A percentile compares a stretch with the other conserved stretches of the same genome.
Evolutionary conservation across 2,329 filamentous ascomycete species (phyloP).

Genomic region (Monosporascus sp.): DNA sequence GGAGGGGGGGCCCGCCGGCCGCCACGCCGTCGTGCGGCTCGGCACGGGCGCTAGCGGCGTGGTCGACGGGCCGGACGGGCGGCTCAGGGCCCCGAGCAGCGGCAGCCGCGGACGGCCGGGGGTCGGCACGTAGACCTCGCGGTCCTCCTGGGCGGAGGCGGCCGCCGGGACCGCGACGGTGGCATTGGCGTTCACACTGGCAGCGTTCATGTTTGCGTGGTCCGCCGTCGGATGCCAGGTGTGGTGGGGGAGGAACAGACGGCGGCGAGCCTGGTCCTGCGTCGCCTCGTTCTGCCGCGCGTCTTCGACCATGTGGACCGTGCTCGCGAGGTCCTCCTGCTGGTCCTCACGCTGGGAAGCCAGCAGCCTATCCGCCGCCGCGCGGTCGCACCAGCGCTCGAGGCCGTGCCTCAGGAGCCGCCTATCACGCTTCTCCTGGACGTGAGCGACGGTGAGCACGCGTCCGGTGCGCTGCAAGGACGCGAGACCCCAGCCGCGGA

Average conservation of each 20-base stretch:
- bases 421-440: constrained; percentile 25
- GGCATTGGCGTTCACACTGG: too few relatives aligned
- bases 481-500: constrained; percentile 26
- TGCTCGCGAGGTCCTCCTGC: constrained; percentile 2
- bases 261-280: constrained; percentile 13
- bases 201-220: not conserved
- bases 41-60: constrained; percentile 28
- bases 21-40: constrained; percentile 1
- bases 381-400: constrained; percentile 24
- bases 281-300: constrained; percentile 15
- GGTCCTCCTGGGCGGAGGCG: not conserved
- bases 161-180: not conserved
- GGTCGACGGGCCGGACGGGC: constrained; percentile 20
- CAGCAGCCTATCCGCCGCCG: constrained; percentile 20
- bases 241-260: constrained; percentile 6
- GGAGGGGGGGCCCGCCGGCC: constrained; percentile 7
- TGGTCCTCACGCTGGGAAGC: constrained; percentile 5
- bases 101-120: constrained; percentile 25
- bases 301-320: constrained; percentile 18
- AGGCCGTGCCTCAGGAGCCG: constrained; percentile 21
- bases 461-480: constrained; percentile 24
- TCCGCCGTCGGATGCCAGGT: constrained; percentile 18
- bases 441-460: constrained; percentile 23
- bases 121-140: constrained; percentile 22
- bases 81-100: constrained; percentile 20